Evolutionary conservation across 1,284 basidiomycete species (phyloP), one percentile per base, ranked within the genome.

Genomic region (Fomitopsis palustris): DNA sequence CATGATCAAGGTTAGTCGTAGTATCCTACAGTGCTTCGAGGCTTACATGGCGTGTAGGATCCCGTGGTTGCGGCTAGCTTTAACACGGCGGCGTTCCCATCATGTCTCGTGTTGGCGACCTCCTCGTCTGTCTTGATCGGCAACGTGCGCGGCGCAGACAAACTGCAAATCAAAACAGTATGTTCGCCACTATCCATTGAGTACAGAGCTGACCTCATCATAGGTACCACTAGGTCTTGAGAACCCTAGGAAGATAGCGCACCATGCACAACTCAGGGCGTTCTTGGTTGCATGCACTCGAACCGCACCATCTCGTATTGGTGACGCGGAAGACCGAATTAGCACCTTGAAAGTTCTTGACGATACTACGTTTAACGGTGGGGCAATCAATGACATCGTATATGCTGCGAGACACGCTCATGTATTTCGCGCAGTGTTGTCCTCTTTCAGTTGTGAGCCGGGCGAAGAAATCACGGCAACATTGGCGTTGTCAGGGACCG

Each of bases 91-190:
- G 64, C 68, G 3, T 84, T 85, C 68, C 74, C 75, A 9, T 77
- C 80, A 2, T 84, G 84, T 3, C 69, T 93, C 7, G 69, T 90
- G 12, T 70, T 93, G 19, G 84, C 85, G 2, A 81, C 83, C 1
- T 66, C 77, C 0, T 77, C 78, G 4, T 78, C 82, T 0, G 71
- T 95, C 9, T 72, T 82, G 51, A 82, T 95, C 45, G 89, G 89
- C 10, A 77, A 76, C 17, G 78, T 93, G 16, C 77, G 78, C n/a
- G 84, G 87, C 58, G 75, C 93, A 10, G 87, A 92, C 67, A 92
- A 92, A 74, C 81, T 94, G 70, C 90, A 95, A 64, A 87, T 95
- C 39, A 84, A 87, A 61, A 84, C 91, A 33, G 89, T 69, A 6
- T 19, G 21, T 58, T 41, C 57, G 53, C 16, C 29, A 19, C 23